A percentile compares a stretch with the other conserved stretches of the same genome.
phyloP scores from a whole-genome alignment of 148 eudicot species.

The Nepenthes mirabilis region DNA sequence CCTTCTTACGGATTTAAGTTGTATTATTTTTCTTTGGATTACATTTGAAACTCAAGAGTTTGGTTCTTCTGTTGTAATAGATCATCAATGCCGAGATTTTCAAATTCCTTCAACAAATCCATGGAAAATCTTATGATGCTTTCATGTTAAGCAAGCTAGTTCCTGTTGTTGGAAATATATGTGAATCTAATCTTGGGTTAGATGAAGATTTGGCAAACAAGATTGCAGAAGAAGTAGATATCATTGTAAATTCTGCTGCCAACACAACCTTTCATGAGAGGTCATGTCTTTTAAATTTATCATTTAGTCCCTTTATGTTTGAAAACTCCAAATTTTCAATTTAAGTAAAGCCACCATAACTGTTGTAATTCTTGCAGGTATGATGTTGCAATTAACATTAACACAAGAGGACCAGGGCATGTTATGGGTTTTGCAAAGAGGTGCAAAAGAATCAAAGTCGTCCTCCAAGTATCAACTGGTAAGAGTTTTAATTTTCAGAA shows the following conservation, averaged over 20 bases:
- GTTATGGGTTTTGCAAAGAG: conserved; percentile 73
- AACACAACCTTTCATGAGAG: conserved; percentile 96
- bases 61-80: conserved; percentile 17
- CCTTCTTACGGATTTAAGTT: not conserved
- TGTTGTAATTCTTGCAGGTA: conserved; percentile 37
- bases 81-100: conserved; percentile 71
- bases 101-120: conserved; percentile 57
- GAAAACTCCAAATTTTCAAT: too few relatives aligned
- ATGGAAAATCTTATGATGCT: conserved; percentile 76
- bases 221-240: conserved; percentile 61
- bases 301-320: not conserved
- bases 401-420: conserved; percentile 86
- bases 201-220: conserved; percentile 29
- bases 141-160: conserved; percentile 90
- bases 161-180: conserved; percentile 80
- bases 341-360: too few relatives aligned
- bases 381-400: conserved; percentile 82
- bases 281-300: conserved; percentile 16
- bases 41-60: not conserved
- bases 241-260: conserved; percentile 92
- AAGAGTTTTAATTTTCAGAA: conserved; percentile 8
- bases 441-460: conserved; percentile 72
- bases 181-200: conserved; percentile 69
- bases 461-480: conserved; percentile 92
- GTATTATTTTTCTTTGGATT: not conserved